These are phyloP conservation scores for Pseudocercospora fuligena DNA, from an alignment of 2,329 filamentous ascomycete genomes.

Conservation along the genomic window DNA sequence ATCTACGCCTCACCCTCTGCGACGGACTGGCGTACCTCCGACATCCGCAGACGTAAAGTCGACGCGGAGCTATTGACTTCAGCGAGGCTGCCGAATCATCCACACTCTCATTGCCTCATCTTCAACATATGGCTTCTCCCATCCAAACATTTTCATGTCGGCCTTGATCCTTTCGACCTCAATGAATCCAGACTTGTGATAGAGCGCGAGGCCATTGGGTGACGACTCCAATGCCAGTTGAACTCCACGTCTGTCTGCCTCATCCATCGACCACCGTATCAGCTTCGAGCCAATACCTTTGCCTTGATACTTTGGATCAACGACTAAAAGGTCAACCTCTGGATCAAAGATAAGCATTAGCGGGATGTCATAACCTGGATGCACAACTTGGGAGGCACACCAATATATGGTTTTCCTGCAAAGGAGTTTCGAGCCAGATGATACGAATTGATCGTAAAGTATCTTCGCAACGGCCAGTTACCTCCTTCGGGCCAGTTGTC, in stretches of 20 bases:
- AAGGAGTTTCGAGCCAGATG: constrained; percentile 23
- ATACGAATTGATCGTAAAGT: constrained; percentile 28
- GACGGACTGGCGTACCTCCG: too few relatives aligned
- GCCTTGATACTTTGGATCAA: constrained; percentile 14
- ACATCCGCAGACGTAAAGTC: neutral
- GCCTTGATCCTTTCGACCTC: constrained; percentile 29
- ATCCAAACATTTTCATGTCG: constrained; percentile 34
- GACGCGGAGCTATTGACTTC: neutral
- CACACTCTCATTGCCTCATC: constrained; percentile 33
- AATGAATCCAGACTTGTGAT: constrained; percentile 16
- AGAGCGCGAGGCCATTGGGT: constrained; percentile 18
- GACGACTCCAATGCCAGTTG: constrained; percentile 19
- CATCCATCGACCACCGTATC: constrained; percentile 6
- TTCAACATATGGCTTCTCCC: constrained; percentile 30
- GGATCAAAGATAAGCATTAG: neutral
- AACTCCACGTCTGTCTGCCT: constrained; percentile 17
- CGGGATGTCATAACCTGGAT: too few relatives aligned
- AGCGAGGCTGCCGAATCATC: constrained; percentile 24
- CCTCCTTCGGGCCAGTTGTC: constrained; percentile 30
- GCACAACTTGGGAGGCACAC: constrained; percentile 15
- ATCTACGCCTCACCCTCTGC: neutral
- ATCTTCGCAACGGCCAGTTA: constrained; percentile 32
- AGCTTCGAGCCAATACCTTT: constrained; percentile 19
- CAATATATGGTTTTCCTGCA: constrained; percentile 29
- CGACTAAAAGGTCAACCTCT: constrained; percentile 18